These are phyloP conservation scores for Cryptosporidium bovis DNA, from an alignment of 169 alveolate genomes.

Conservation along the genomic window DNA sequence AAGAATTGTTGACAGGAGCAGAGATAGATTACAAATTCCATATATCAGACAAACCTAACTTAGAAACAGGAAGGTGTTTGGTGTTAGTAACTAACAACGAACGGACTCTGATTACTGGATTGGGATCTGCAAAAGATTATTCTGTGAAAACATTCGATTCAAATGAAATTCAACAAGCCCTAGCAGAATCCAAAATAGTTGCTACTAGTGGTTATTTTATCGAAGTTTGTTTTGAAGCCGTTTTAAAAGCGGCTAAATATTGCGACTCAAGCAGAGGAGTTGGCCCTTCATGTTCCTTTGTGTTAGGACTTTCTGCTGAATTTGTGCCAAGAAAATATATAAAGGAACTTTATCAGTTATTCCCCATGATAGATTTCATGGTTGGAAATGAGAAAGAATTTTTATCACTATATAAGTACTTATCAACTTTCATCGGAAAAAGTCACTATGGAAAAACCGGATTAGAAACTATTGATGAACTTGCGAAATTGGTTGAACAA, in stretches of 20 bases:
- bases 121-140: conserved; percentile 69
- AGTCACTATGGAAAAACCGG: background rate
- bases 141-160: conserved; percentile 28
- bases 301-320: conserved; percentile 55
- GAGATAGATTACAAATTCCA: conserved; percentile 43
- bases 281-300: conserved; percentile 18
- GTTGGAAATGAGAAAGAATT: conserved; percentile 60
- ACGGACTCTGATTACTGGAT: conserved; percentile 42
- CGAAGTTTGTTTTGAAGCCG: conserved; percentile 67
- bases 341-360: conserved; percentile 1
- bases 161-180: conserved; percentile 7
- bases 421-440: background rate
- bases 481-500: background rate
- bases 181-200: conserved; percentile 16
- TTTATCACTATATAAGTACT: conserved; percentile 1
- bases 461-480: background rate
- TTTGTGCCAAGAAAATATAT: conserved; percentile 41
- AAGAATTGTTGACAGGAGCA: conserved; percentile 23
- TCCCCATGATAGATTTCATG: conserved; percentile 35
- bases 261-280: background rate
- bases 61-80: conserved; percentile 54
- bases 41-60: conserved; percentile 11
- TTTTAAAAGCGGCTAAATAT: conserved; percentile 29
- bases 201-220: conserved; percentile 69
- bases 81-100: conserved; percentile 63